Evolutionary conservation across 2,329 filamentous ascomycete species (phyloP), one percentile per base, ranked within the genome.

Genomic region (Nannizziopsis barbatae): DNA sequence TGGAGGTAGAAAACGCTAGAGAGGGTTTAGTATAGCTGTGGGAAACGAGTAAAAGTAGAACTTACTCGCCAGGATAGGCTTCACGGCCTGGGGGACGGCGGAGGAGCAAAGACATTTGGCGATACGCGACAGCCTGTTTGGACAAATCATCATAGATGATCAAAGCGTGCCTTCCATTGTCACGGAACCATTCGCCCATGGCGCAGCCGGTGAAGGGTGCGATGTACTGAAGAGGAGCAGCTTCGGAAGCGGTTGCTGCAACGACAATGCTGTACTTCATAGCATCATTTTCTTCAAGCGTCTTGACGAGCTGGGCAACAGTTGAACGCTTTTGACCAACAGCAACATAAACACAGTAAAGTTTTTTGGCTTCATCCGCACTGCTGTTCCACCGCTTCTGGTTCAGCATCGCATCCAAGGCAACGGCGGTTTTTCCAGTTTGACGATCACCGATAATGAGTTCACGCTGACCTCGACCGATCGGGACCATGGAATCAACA

Each of bases 371-470:
- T 81, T 98, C 92, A 69, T 95, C 89, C 71, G 67, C 77, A 68
- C 72, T 65, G 69, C 73, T 76, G 82, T 98, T 98, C 90, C 90
- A 96, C 68, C 90, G 81, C 82, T 92, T 93, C 80, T 98, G 92
- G 84, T 98, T 98, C 56, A 98, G 83, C 62, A 98, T 96, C 71
- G 90, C 82, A 71, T 98, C 92, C 55, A 98, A 86, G 65, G 84
- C 90, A 69, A 98, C 90, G 65, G 92, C 92, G 68, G 92, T 98
- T 85, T 98, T 98, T 74, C 92, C 92, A 64, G 92, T 98, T 77
- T 98, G 92, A 88, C 92, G 92, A 71, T 98, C 92, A 79, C 92
- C 92, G 74, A 98, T 98, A 73, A 98, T 96, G 81, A 98, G 77
- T 79, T 98, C 92, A 90, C 92, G 92, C 81, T 98, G 92, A 68